Base-by-base conservation (phyloP, 495 filamentous ascomycete species). In the Cercophora newfieldiana region DNA sequence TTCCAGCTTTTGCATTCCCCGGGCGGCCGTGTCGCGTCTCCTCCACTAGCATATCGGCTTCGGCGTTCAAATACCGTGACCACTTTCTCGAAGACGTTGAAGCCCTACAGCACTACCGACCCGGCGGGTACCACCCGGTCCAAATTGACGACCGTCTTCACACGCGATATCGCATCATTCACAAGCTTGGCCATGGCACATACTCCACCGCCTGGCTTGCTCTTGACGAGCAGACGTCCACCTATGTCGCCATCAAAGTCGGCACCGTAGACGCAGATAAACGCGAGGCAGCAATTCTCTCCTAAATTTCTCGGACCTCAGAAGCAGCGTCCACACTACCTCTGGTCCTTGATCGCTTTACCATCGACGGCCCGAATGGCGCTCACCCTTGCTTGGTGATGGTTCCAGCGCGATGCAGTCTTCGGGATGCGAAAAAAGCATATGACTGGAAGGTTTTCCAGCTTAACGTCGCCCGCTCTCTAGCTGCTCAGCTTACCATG, bases 141-240 rank as follows among this genome's bases (percentile, higher is more conserved):
- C 59, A 73, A 19, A 68, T 82, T 21, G 73, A 75, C 4, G 80
- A 81, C 28, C 31, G 58, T 3, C 50, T 76, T 49, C 59, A 77
- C 3, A 71, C 68, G 22, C 74, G 74, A 16, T 83, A 81, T 59
- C 69, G 63, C 30, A 62, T 82, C 0, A 71, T 80, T 22, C 68
- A 81, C 59, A 82, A 82, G 55, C 74, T 83, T 26, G 81, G 80
- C 0, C 69, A 73, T 55, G 80, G 80, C 66, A 67, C 72, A 18
- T 82, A 75, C 68, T 82, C 78, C 5, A 82, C 81, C 21, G 72
- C 77, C 47, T 83, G 79, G 80, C 77, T 84, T 26, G 78, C 77
- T 54, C 67, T 66, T 10, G 78, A 82, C 44, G 59, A 71, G 21
- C 59, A 51, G 18, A 24, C 57, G 7, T 56, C 66, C 6, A 62